Percentiles rank a stretch among this genome's conserved stretches.
Evolutionary conservation across 2,329 filamentous ascomycete species (phyloP).

Genomic region (Chaetomium globosum): DNA sequence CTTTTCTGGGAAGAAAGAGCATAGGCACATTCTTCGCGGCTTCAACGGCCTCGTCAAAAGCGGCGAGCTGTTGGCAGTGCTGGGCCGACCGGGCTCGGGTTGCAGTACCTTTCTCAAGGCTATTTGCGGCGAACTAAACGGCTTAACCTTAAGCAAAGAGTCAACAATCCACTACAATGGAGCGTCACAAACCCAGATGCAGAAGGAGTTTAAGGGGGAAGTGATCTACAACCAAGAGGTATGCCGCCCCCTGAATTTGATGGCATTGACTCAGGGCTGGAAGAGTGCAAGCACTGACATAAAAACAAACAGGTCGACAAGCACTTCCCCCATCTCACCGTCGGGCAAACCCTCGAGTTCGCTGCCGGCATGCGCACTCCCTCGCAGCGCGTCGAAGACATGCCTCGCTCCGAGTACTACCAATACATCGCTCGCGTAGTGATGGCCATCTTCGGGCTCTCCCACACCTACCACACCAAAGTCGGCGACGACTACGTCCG

Average conservation of each 20-base stretch:
- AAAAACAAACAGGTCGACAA: constrained; percentile 54
- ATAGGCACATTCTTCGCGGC: constrained; percentile 62
- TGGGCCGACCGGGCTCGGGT: constrained; percentile 67
- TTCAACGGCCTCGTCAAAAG: constrained; percentile 66
- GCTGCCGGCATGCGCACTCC: constrained; percentile 71
- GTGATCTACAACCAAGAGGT: constrained; percentile 74
- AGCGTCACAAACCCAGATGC: constrained; percentile 56
- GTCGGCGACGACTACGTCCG: constrained; percentile 75
- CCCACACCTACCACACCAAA: constrained; percentile 71
- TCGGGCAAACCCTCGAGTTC: constrained; percentile 73
- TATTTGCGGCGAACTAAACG: constrained; percentile 61
- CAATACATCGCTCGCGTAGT: constrained; percentile 67
- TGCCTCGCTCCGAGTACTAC: constrained; percentile 62
- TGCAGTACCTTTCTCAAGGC: constrained; percentile 67
- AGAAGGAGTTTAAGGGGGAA: constrained; percentile 64
- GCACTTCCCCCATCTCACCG: constrained; percentile 77
- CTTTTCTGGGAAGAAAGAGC: constrained; percentile 50
- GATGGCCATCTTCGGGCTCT: constrained; percentile 72
- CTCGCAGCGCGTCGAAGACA: constrained; percentile 63
- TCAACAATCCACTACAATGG: constrained; percentile 66
- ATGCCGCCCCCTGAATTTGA: not conserved
- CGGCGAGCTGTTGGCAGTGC: constrained; percentile 69
- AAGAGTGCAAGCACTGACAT: not conserved
- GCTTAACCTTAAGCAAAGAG: constrained; percentile 54
- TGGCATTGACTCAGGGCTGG: fast-evolving